phyloP scores from a whole-genome alignment of 495 filamentous ascomycete genomes.

The Annulohypoxylon maeteangense region DNA sequence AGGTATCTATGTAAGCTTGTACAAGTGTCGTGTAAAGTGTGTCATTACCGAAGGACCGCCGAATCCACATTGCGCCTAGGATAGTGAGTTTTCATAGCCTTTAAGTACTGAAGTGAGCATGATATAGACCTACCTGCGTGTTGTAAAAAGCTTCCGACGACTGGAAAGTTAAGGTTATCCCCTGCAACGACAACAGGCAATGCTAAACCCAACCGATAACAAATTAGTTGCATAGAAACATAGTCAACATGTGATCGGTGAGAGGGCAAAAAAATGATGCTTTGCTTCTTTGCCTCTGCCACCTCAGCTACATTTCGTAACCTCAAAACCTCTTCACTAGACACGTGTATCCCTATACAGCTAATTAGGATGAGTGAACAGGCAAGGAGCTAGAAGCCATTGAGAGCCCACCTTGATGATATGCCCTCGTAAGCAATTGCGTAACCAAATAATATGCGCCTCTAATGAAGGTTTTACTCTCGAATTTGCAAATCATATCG shows the following conservation, averaged over 20 bases:
- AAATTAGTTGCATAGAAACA: conserved; percentile 91
- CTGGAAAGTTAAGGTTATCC: conserved; percentile 93
- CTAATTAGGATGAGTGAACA: conserved; percentile 11
- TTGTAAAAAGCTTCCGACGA: conserved; percentile 90
- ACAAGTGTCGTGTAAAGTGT: conserved; percentile 89
- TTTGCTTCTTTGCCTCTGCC: conserved; percentile 87
- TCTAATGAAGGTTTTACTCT: conserved; percentile 91
- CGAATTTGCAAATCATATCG: conserved; percentile 99
- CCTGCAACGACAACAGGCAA: conserved; percentile 94
- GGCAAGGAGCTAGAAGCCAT: background rate
- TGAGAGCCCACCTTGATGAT: conserved; percentile 77
- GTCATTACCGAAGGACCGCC: conserved; percentile 91
- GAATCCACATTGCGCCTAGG: conserved; percentile 92
- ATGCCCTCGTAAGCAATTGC: conserved; percentile 89
- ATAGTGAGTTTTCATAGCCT: conserved; percentile 4
- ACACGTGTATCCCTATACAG: conserved; percentile 78
- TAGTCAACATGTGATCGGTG: conserved; percentile 97
- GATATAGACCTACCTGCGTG: conserved; percentile 73
- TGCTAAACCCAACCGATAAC: conserved; percentile 88
- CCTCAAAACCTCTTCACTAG: conserved; percentile 88
- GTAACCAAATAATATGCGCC: conserved; percentile 90
- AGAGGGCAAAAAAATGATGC: conserved; percentile 94
- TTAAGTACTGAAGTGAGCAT: background rate
- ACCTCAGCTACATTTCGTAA: conserved; percentile 82
- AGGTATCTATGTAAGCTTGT: conserved; percentile 93